Evolutionary conservation across 2,329 filamentous ascomycete genomes (phyloP), one percentile per base, ranked within the genome.

Genomic region (Trichoderma sp.): DNA sequence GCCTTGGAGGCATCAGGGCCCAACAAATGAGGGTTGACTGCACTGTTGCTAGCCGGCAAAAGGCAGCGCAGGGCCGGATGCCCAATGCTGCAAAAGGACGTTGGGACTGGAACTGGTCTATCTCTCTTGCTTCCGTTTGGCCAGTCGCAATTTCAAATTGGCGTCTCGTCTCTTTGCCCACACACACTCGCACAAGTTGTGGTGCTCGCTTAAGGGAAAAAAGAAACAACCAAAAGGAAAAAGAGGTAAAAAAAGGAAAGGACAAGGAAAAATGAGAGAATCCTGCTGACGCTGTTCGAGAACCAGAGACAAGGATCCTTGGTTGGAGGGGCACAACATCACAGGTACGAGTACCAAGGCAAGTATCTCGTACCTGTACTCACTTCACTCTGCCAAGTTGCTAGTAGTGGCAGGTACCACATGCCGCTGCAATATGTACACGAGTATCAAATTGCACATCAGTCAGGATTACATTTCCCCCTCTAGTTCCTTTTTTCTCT

Each of bases 91-190:
- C 45, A 41, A 50, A 59, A 35, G 8, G 16, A 5, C 50, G 31
- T 69, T 41, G 50, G 66, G 50, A 59, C 50, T 59, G 21, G 50
- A 3, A 18, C n/a, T 38, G 9, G 11, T 29, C 8, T 24, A 18
- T 69, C 64, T 59, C 66, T 69, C 50, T 11, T 29, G 66, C 66
- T 38, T 56, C 50, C 66, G 66, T 59, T 56, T 69, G 66, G 66
- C 21, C 35, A 24, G 8, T 56, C 18, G n/a, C 33, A 65, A 65
- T 65, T 65, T 65, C 35, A 65, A 65, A 65, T 65, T 65, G 35
- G 24, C 29, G 38, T 31, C 24, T 41, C 6, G 29, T 27, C 33
- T n/a, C 41, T 31, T 7, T 27, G 33, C 41, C 50, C 53, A 60
- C 67, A 41, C 64, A 50, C 53, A 31, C 53, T 38, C 65, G 53